Percentiles rank a stretch among this genome's conserved stretches.
These are phyloP conservation scores for Colletotrichum paranaense DNA, from an alignment of 2,329 filamentous ascomycete species.

Conservation along the genomic window DNA sequence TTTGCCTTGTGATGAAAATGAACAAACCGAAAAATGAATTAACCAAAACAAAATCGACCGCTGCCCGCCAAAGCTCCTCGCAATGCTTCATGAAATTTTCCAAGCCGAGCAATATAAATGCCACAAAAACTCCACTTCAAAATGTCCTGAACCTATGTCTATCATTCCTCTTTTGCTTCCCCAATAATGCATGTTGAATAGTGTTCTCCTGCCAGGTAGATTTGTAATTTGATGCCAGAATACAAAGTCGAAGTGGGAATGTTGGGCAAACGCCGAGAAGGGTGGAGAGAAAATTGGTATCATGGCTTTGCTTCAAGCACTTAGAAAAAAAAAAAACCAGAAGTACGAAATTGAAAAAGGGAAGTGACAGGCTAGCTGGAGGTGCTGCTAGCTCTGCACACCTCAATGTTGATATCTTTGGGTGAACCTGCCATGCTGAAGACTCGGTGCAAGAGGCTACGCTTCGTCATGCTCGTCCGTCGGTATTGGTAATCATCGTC, in stretches of 20 bases:
- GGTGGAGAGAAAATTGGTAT: constrained; percentile 11
- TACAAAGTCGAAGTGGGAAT: constrained; percentile 12
- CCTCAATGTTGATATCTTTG: constrained; percentile 21
- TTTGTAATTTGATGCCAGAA: not conserved
- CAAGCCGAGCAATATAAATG: constrained; percentile 34
- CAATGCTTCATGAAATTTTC: constrained; percentile 35
- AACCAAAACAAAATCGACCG: not conserved
- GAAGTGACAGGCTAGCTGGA: constrained; percentile 9
- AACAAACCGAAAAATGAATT: constrained; percentile 1
- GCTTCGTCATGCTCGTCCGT: constrained; percentile 43
- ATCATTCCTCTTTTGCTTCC: constrained; percentile 26
- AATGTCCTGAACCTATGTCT: constrained; percentile 18
- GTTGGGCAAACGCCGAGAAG: constrained; percentile 4
- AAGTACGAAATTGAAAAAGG: not conserved
- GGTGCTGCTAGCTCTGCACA: constrained; percentile 32
- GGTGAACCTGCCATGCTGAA: constrained; percentile 43
- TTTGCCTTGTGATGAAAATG: not conserved
- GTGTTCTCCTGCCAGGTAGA: constrained; percentile 10
- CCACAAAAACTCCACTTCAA: constrained; percentile 30
- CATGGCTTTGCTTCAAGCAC: not conserved
- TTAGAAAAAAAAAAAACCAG: not conserved
- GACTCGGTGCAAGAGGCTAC: constrained; percentile 53
- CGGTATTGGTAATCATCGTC: constrained; percentile 42
- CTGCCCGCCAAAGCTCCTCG: constrained; percentile 28
- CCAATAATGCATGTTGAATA: constrained; percentile 25